Percentiles rank a stretch among this genome's conserved stretches.
These are phyloP conservation scores for Ophiostoma ulmi DNA, from an alignment of 2,329 filamentous ascomycete species.

Conservation along the genomic window DNA sequence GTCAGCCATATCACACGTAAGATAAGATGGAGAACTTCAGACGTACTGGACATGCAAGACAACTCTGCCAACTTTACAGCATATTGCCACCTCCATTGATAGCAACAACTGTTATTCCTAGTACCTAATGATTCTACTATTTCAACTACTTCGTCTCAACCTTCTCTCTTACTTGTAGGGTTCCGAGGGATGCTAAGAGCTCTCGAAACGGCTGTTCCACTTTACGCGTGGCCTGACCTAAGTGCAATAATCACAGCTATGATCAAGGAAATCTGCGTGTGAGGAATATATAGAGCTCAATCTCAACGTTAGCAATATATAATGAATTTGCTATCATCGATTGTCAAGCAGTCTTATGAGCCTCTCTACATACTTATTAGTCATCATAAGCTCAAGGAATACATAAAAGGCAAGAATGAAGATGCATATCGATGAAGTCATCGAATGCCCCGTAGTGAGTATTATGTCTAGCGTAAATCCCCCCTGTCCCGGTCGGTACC, in stretches of 20 bases:
- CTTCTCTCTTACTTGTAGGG: not conserved
- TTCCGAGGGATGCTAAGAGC: not conserved
- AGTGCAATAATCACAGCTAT: too few relatives aligned
- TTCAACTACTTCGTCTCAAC: not conserved
- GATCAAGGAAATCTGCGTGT: not conserved
- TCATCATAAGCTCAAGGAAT: not conserved
- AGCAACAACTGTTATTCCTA: not conserved
- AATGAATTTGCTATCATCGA: not conserved
- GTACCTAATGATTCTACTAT: not conserved
- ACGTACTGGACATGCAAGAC: not conserved
- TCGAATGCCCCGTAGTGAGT: not conserved
- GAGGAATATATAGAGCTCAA: not conserved
- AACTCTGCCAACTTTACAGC: not conserved
- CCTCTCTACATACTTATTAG: not conserved
- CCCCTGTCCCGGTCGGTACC: not conserved
- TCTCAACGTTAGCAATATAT: not conserved
- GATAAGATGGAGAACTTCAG: not conserved
- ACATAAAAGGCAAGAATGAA: not conserved
- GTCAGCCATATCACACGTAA: not conserved
- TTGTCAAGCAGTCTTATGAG: not conserved
- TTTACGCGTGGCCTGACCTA: slow-evolving; percentile 1
- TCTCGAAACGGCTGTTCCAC: slow-evolving; percentile 5
- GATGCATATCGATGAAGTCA: not conserved
- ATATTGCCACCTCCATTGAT: not conserved
- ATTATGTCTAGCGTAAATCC: too few relatives aligned